Evolutionary conservation across 495 filamentous ascomycete species (phyloP).

Genomic region (Viridothelium virens): DNA sequence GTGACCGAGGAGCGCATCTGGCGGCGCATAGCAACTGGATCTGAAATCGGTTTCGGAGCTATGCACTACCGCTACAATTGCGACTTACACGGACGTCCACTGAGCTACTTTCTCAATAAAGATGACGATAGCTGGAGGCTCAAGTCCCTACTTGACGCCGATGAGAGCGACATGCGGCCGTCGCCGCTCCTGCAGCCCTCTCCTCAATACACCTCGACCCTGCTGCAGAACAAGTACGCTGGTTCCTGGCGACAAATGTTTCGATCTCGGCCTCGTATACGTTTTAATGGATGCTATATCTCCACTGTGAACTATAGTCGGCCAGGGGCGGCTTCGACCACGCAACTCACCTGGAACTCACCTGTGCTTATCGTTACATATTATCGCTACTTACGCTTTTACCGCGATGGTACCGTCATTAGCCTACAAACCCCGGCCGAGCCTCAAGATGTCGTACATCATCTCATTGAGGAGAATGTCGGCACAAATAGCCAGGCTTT

Average conservation of each 20-base stretch:
- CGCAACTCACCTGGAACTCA: constrained; percentile 60
- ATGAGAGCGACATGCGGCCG: constrained; percentile 1
- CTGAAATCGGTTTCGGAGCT: constrained; percentile 65
- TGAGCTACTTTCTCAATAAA: constrained; percentile 36
- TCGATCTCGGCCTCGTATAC: constrained; percentile 71
- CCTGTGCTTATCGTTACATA: constrained; percentile 97
- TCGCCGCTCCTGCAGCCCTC: constrained; percentile 8
- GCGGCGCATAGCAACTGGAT: constrained; percentile 63
- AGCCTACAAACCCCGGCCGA: constrained; percentile 70
- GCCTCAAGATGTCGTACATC: constrained; percentile 74
- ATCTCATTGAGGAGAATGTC: constrained; percentile 42
- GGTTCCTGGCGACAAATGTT: constrained; percentile 51
- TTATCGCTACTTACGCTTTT: constrained; percentile 92
- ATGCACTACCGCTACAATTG: constrained; percentile 79
- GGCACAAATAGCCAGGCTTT: constrained; percentile 25
- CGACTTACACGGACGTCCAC: constrained; percentile 53
- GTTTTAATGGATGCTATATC: constrained; percentile 94
- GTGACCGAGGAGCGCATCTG: constrained; percentile 82
- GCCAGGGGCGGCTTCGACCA: constrained; percentile 55
- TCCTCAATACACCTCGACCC: constrained; percentile 15
- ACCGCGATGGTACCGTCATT: constrained; percentile 77
- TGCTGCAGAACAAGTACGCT: constrained; percentile 22
- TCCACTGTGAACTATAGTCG: constrained; percentile 91
- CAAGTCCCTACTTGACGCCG: constrained; percentile 1
- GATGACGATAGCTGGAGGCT: constrained; percentile 10